Evolutionary conservation across 176 grass and related monocot species (phyloP), one percentile per base, ranked within the genome.

Genomic region (Carex cristatella): DNA sequence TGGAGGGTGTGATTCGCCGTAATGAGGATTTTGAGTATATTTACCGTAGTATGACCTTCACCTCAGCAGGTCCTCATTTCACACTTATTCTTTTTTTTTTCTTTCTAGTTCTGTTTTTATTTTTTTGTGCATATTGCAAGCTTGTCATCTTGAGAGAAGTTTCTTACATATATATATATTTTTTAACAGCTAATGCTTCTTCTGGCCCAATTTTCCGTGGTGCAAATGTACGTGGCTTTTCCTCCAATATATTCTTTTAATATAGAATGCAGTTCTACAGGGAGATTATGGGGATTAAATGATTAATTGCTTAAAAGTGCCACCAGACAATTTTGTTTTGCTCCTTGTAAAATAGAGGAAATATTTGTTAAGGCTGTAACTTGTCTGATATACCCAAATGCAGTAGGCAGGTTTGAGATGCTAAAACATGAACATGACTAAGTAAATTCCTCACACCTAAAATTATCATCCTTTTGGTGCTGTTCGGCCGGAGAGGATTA

Each of bases 21-120:
- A 98, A 98, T 85, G 95, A 94, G 89, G 93, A 98, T 77, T 98
- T 94, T 81, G 91, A 94, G 32, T 92, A 93, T 89, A 90, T 98
- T 83, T 94, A 90, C 42, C 90, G 92, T 79, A 93, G 86, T 77
- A 91, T 94, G 91, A 86, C 88, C 83, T 98, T 94, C 86, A 84
- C 68, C 32, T 40, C 86, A 64, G 63, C 95, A 93, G 91, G 95
- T 94, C 79, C 81, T 80, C 62, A 63, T 60, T 83, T 65, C 48
- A 10, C 61, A 30, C 23, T 54, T 69, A 62, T 40, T 40, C 7
- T 46, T 46, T 7, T 46, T 46, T 44, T 15, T 87, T 83, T 16
- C 79, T 61, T 76, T 19, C 57, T 18, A 49, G 46, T 85, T 87
- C 62, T 61, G 7, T 56, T 85, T 46, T 35, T 89, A 19, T 79